Evolutionary conservation across 2,329 filamentous ascomycete species (phyloP).

Genomic region (Paraphaeosphaeria sporulosa): DNA sequence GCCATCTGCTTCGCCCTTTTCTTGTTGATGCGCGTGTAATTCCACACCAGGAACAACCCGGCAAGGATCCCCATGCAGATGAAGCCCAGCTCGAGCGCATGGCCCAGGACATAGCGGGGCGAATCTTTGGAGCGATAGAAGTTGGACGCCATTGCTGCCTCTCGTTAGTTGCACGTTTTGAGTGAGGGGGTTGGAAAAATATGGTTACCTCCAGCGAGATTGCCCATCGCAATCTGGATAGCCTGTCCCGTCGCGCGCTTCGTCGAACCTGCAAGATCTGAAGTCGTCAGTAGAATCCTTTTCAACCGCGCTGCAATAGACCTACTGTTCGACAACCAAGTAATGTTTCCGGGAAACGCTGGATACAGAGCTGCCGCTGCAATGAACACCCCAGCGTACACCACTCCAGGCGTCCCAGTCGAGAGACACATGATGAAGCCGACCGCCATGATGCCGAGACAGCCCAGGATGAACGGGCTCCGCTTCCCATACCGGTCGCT

Average conservation of each 20-base stretch:
- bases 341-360: constrained; percentile 51
- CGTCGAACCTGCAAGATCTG: constrained; percentile 61
- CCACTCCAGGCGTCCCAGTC: constrained; percentile 40
- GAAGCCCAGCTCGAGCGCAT: constrained; percentile 61
- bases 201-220: constrained; percentile 47
- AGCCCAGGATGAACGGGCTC: constrained; percentile 44
- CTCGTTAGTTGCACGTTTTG: constrained; percentile 17
- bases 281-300: constrained; percentile 33
- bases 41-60: constrained; percentile 53
- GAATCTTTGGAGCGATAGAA: constrained; percentile 67
- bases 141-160: constrained; percentile 71
- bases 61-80: constrained; percentile 57
- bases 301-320: neutral
- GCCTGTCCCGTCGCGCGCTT: constrained; percentile 60
- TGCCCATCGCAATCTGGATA: constrained; percentile 59
- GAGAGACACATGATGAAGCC: constrained; percentile 50
- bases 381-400: constrained; percentile 50
- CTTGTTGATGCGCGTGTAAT: constrained; percentile 67
- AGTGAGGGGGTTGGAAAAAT: neutral
- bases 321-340: constrained; percentile 62
- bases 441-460: constrained; percentile 41
- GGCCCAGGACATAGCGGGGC: constrained; percentile 60
- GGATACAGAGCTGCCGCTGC: constrained; percentile 48
- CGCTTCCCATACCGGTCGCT: constrained; percentile 44
- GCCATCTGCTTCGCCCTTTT: constrained; percentile 55